Conservation (phyloP, 2,329 filamentous ascomycete species). For the Penicillium frequentans region DNA sequence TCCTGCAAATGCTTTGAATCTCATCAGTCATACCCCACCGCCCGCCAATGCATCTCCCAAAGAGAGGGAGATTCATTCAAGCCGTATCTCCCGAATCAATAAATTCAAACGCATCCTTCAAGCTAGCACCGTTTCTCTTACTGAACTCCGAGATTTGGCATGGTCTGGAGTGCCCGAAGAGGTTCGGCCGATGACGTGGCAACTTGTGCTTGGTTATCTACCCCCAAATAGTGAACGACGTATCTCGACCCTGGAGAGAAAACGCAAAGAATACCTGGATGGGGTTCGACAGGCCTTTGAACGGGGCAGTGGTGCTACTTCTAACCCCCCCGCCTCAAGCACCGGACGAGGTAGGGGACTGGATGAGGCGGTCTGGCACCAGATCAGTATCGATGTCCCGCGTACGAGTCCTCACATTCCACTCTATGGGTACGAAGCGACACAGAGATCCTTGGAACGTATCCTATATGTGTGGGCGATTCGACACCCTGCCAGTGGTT, state of each 20-base stretch:
- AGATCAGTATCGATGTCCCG: conserved; percentile 97
- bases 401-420: conserved; percentile 95
- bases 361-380: conserved; percentile 98
- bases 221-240: conserved; percentile 95
- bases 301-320: conserved; percentile 46
- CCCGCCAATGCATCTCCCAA: conserved; percentile 74
- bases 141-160: conserved; percentile 78
- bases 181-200: conserved; percentile 98
- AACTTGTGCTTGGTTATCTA: conserved; percentile 89
- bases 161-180: conserved; percentile 96
- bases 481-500: conserved; percentile 92
- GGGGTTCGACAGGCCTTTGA: conserved; percentile 73
- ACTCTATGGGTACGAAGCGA: conserved; percentile 93
- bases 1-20: conserved; percentile 89
- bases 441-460: conserved; percentile 87
- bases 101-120: conserved; percentile 98
- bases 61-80: conserved; percentile 81
- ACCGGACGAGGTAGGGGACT: conserved; percentile 68
- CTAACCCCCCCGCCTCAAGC: conserved; percentile 42
- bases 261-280: conserved; percentile 94
- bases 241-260: conserved; percentile 85
- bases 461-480: conserved; percentile 98
- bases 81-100: conserved; percentile 90
- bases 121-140: conserved; percentile 80
- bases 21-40: conserved; percentile 82